These are phyloP conservation scores for Plenodomus biglobosus DNA, from an alignment of 2,329 filamentous ascomycete genomes.

Conservation along the genomic window DNA sequence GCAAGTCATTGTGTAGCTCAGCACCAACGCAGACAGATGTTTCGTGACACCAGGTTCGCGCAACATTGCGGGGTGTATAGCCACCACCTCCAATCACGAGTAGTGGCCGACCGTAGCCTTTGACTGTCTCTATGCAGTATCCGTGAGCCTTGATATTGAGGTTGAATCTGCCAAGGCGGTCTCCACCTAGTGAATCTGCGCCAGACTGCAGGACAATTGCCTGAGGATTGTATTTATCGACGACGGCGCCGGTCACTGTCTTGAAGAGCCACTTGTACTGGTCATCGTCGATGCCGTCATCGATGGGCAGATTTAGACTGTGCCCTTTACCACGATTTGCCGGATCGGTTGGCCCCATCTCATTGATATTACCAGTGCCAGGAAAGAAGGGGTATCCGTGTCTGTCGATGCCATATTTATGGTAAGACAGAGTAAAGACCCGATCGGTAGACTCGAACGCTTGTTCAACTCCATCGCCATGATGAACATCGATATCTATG, in stretches of 20 bases:
- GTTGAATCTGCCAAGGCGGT: constrained; percentile 93
- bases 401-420: constrained; percentile 82
- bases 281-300: constrained; percentile 87
- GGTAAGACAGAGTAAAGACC: constrained; percentile 91
- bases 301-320: constrained; percentile 84
- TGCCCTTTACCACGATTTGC: constrained; percentile 87
- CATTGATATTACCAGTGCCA: constrained; percentile 82
- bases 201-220: constrained; percentile 96
- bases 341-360: constrained; percentile 80
- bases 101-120: constrained; percentile 75
- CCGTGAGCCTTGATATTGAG: constrained; percentile 94
- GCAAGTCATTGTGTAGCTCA: constrained; percentile 71
- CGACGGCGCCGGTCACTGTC: constrained; percentile 73
- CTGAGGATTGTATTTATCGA: constrained; percentile 81
- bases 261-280: constrained; percentile 88
- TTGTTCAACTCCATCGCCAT: constrained; percentile 88
- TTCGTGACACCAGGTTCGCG: constrained; percentile 94
- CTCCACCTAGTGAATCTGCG: constrained; percentile 89
- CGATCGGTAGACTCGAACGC: constrained; percentile 87
- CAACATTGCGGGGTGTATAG: constrained; percentile 95
- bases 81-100: constrained; percentile 92
- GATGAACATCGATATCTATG: constrained; percentile 92
- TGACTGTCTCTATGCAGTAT: constrained; percentile 86
- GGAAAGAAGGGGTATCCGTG: constrained; percentile 71
- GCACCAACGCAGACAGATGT: constrained; percentile 84